Conservation (phyloP, 768 basidiomycete genomes). For the Tulasnella sp. region DNA sequence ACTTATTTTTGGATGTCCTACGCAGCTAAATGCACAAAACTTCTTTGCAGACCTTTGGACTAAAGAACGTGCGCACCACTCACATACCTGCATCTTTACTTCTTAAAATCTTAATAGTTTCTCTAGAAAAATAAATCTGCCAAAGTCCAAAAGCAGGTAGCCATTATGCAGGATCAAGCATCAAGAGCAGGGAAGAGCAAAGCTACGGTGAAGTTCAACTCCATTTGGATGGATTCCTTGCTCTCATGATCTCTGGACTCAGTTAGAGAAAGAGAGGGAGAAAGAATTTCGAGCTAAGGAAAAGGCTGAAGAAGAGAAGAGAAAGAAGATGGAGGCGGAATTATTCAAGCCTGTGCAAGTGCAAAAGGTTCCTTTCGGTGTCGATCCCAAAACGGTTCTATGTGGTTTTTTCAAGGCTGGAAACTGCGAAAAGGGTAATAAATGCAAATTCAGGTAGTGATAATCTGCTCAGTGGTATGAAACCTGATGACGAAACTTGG, state of each 20-base stretch:
- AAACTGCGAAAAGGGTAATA: conserved; percentile 80
- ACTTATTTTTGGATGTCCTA: conserved; percentile 15
- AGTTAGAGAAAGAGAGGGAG: conserved; percentile 74
- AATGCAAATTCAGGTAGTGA: conserved; percentile 81
- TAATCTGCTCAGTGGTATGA: too few species aligned
- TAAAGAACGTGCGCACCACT: conserved; percentile 60
- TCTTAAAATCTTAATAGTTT: background rate
- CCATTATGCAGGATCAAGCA: conserved; percentile 65
- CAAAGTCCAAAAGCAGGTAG: conserved; percentile 80
- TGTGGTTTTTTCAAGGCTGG: conserved; percentile 91
- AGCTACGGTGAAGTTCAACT: conserved; percentile 27
- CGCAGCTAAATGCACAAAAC: conserved; percentile 21
- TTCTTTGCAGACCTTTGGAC: conserved; percentile 56
- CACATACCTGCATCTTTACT: background rate
- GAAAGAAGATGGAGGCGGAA: conserved; percentile 71
- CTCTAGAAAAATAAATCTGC: conserved; percentile 83
- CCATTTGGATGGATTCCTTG: background rate
- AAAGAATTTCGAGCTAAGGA: conserved; percentile 62
- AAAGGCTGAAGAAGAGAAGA: conserved; percentile 69
- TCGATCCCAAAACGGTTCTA: conserved; percentile 85
- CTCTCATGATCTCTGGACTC: conserved; percentile 16
- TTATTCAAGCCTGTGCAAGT: conserved; percentile 63
- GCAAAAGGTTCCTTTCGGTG: conserved; percentile 87
- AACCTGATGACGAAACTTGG: too few species aligned
- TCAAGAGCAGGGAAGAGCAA: conserved; percentile 65